These are phyloP conservation scores for Camellia lanceoleosa DNA, from an alignment of 148 eudicot species.

Conservation along the genomic window DNA sequence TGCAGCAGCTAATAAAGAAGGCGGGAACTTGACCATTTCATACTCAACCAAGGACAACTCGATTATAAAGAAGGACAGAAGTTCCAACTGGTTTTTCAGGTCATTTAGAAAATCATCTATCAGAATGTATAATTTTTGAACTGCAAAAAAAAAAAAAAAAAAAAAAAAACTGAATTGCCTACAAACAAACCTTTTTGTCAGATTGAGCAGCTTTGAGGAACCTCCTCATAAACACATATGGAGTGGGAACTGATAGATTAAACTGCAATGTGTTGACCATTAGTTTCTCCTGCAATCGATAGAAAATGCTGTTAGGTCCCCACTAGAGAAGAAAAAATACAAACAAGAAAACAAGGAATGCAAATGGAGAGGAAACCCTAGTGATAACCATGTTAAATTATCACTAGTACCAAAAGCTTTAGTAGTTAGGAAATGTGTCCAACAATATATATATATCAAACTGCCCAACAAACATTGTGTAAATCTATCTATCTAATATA, in stretches of 20 bases:
- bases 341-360: too few species aligned
- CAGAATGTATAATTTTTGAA: not conserved
- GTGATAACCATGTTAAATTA: too few species aligned
- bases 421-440: too few species aligned
- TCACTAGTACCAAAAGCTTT: too few species aligned
- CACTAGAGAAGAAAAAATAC: too few species aligned
- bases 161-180: not conserved
- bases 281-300: constrained; percentile 52
- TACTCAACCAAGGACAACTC: constrained; percentile 77
- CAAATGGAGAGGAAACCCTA: too few species aligned
- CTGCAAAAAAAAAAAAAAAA: not conserved
- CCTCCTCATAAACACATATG: constrained; percentile 74
- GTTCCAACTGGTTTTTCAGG: constrained; percentile 55
- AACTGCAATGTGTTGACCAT: constrained; percentile 71
- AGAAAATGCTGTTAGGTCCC: not conserved
- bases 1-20: constrained; percentile 77
- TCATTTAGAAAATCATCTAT: not conserved
- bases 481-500: too few species aligned
- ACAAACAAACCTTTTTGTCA: constrained; percentile 44
- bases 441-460: too few species aligned
- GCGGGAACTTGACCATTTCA: constrained; percentile 70
- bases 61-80: constrained; percentile 59
- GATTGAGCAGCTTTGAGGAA: constrained; percentile 80
- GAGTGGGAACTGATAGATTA: constrained; percentile 76
- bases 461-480: too few species aligned